Conservation (phyloP, 176 grass and related monocot genomes). For the Triticum monococcum region DNA sequence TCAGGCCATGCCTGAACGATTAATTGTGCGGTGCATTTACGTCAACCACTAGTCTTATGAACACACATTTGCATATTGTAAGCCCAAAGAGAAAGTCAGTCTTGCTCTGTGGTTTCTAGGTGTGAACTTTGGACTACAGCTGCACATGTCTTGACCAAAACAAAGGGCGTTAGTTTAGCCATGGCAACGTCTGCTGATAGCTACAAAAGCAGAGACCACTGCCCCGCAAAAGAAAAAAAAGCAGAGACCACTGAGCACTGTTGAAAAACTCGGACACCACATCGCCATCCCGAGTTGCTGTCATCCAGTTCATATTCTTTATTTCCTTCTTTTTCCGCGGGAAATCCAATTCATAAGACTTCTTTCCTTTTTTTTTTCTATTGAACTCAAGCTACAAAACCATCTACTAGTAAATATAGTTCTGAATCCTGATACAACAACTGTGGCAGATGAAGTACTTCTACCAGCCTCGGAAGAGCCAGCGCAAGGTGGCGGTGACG, state of each 20-base stretch:
- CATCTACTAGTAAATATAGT: no score
- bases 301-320: not conserved
- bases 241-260: not conserved
- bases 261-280: slow-evolving; percentile 16
- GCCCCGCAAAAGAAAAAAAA: not conserved
- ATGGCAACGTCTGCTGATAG: slow-evolving; percentile 13
- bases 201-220: not conserved
- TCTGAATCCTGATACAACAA: not conserved
- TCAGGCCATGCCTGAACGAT: not conserved
- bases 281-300: not conserved
- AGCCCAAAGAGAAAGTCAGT: not conserved
- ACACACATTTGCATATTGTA: not conserved
- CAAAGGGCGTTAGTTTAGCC: not conserved
- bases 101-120: not conserved
- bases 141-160: slow-evolving; percentile 19
- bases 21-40: not conserved
- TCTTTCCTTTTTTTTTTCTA: not conserved
- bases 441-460: slow-evolving; percentile 65
- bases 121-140: slow-evolving; percentile 8
- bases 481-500: slow-evolving; percentile 49
- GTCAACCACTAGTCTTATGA: not conserved
- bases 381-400: not conserved
- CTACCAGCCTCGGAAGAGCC: slow-evolving; percentile 89
- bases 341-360: not conserved
- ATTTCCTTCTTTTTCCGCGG: not conserved